phyloP scores from a whole-genome alignment of 2,329 filamentous ascomycete species.

The Annulohypoxylon truncatum region DNA sequence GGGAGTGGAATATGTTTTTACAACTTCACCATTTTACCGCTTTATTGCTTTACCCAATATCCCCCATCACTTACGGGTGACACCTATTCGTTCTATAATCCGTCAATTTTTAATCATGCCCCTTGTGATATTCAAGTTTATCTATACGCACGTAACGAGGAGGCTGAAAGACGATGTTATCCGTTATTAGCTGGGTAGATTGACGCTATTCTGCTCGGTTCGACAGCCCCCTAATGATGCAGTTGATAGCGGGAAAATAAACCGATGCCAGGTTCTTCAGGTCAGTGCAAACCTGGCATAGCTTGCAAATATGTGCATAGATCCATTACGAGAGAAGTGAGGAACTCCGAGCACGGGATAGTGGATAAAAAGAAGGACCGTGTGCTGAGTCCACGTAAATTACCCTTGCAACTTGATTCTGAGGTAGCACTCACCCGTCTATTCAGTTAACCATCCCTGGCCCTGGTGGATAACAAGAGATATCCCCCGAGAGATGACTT shows the following conservation, averaged over 20 bases:
- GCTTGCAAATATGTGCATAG: constrained; percentile 39
- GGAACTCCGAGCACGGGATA: constrained; percentile 34
- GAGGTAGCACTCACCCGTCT: constrained; percentile 38
- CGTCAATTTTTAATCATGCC: neutral
- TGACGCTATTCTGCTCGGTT: neutral
- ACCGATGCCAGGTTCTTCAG: constrained; percentile 14
- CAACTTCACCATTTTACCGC: neutral
- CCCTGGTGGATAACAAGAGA: constrained; percentile 28
- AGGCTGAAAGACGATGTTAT: neutral
- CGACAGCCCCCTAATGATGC: constrained; percentile 7
- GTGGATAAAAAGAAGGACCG: constrained; percentile 39
- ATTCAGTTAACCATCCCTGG: constrained; percentile 34
- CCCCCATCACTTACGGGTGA: neutral
- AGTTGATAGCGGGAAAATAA: constrained; percentile 17
- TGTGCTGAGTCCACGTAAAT: constrained; percentile 36
- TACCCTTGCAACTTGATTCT: constrained; percentile 35
- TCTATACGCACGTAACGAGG: neutral
- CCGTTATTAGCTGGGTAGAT: constrained; percentile 1
- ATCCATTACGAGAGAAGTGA: constrained; percentile 32
- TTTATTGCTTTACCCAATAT: neutral
- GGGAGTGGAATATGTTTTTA: neutral
- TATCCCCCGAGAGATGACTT: constrained; percentile 33
- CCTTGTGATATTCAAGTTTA: neutral
- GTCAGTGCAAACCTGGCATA: constrained; percentile 34
- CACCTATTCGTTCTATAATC: neutral